Evolutionary conservation across 352 stramenopile genomes (phyloP), one percentile per base, ranked within the genome.

Genomic region (Phytopythium litorale): DNA sequence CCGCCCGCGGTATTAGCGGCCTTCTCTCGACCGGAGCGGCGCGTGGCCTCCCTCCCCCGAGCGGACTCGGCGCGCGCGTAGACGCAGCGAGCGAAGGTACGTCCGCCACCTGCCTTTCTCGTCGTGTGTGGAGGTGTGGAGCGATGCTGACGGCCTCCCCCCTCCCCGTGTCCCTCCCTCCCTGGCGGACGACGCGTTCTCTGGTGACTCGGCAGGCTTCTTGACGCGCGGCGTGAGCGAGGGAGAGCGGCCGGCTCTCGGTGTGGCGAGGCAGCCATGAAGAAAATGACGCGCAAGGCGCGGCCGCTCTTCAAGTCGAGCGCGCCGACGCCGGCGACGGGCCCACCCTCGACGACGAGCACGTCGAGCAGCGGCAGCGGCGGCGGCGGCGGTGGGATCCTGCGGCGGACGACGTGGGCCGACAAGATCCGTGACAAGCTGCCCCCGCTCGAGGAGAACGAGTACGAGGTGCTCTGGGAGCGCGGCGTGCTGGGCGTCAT

Each of bases 401-500:
- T 68, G 23, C 73, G 70, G 12, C 76, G 78, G 3, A 57, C 67
- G 49, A 91, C 77, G 48, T 94, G 84, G 84, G 84, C 84, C 30
- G 84, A 93, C 66, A 88, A 88, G 62, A 81, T 93, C 50, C 70
- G 84, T 28, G 84, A 91, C 56, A 93, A 94, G 60, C 65, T 96
- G 28, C 81, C 87, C 35, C 72, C 78, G 6, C 66, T 96, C 7
- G 76, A 73, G 9, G 79, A 92, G 23, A 85, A 91, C 56, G 87
- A 96, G 69, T 96, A 96, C 70, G 86, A 93, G 61, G 83, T 96
- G 55, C 70, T 92, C 18, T 96, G 87, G 87, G 87, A 96, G 60
- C 84, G 84, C 42, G 87, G 87, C 56, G 84, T 93, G 62, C 73
- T 96, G 28, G 87, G 87, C 23, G 87, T 96, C 9, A 94, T 94